phyloP scores from a whole-genome alignment of 2,329 filamentous ascomycete species.

The Penicillium palitans region DNA sequence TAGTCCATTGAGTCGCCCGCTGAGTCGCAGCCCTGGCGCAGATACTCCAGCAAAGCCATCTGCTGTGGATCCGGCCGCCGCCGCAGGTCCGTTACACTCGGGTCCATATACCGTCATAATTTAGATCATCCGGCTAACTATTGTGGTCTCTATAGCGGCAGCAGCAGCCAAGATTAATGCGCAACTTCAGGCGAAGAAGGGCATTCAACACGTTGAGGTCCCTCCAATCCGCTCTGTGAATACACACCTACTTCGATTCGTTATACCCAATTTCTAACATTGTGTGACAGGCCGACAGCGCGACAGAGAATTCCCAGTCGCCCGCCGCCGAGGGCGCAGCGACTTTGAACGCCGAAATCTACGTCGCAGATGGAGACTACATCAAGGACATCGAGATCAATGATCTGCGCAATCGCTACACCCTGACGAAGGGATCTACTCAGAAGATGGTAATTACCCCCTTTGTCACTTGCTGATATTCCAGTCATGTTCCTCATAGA shows the following conservation, averaged over 20 bases:
- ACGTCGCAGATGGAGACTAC: slow-evolving; percentile 93
- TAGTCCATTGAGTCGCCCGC: slow-evolving; percentile 65
- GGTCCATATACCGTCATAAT: background rate
- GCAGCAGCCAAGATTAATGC: slow-evolving; percentile 87
- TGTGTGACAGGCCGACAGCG: slow-evolving; percentile 46
- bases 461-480: slow-evolving; percentile 67
- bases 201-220: slow-evolving; percentile 85
- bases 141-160: slow-evolving; percentile 60
- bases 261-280: slow-evolving; percentile 15
- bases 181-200: slow-evolving; percentile 80
- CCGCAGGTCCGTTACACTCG: slow-evolving; percentile 64
- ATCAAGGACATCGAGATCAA: slow-evolving; percentile 99
- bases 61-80: slow-evolving; percentile 68
- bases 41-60: slow-evolving; percentile 47
- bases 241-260: background rate
- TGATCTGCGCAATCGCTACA: slow-evolving; percentile 92
- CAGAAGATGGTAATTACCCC: slow-evolving; percentile 99
- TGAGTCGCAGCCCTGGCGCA: slow-evolving; percentile 46
- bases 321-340: slow-evolving; percentile 51
- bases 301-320: slow-evolving; percentile 57
- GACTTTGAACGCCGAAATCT: slow-evolving; percentile 81
- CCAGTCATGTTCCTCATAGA: slow-evolving; percentile 47
- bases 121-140: slow-evolving; percentile 8
- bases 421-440: slow-evolving; percentile 92
- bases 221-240: slow-evolving; percentile 70